These are phyloP conservation scores for Thelonectria blattea DNA, from an alignment of 2,329 filamentous ascomycete genomes.

Conservation along the genomic window DNA sequence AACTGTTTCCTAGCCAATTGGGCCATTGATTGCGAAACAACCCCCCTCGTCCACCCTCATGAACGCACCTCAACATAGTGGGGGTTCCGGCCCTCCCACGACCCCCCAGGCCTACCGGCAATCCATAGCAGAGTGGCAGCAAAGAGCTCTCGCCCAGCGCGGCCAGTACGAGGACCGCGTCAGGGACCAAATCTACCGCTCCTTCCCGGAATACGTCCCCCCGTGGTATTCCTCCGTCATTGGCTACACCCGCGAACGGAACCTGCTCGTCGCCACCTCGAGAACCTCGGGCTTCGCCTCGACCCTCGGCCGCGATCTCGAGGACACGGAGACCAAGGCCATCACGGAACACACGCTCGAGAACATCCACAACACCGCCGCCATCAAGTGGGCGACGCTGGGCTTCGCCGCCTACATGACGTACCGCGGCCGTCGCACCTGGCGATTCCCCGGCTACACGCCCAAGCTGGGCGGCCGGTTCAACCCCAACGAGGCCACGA, in stretches of 20 bases:
- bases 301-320: slow-evolving; percentile 40
- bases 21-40: not conserved
- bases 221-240: slow-evolving; percentile 42
- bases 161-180: slow-evolving; percentile 40
- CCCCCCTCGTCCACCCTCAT: slow-evolving; percentile 18
- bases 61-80: slow-evolving; percentile 28
- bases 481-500: slow-evolving; percentile 38
- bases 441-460: slow-evolving; percentile 40
- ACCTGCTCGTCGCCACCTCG: slow-evolving; percentile 38
- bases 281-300: slow-evolving; percentile 39
- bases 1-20: not conserved
- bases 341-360: slow-evolving; percentile 43
- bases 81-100: slow-evolving; percentile 12
- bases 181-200: slow-evolving; percentile 41
- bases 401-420: slow-evolving; percentile 38
- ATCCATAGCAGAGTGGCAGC: slow-evolving; percentile 43
- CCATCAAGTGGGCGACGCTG: slow-evolving; percentile 38
- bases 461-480: slow-evolving; percentile 36
- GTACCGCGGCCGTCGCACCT: slow-evolving; percentile 37
- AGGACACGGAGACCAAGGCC: slow-evolving; percentile 45
- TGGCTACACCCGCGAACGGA: slow-evolving; percentile 38
- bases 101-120: slow-evolving; percentile 36
- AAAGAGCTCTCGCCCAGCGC: slow-evolving; percentile 37
- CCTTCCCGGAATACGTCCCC: slow-evolving; percentile 42
- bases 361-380: slow-evolving; percentile 41